Percentiles rank a stretch among this genome's conserved stretches.
These are phyloP conservation scores for Monilinia aucupariae DNA, from an alignment of 2,329 filamentous ascomycete genomes.

Conservation along the genomic window DNA sequence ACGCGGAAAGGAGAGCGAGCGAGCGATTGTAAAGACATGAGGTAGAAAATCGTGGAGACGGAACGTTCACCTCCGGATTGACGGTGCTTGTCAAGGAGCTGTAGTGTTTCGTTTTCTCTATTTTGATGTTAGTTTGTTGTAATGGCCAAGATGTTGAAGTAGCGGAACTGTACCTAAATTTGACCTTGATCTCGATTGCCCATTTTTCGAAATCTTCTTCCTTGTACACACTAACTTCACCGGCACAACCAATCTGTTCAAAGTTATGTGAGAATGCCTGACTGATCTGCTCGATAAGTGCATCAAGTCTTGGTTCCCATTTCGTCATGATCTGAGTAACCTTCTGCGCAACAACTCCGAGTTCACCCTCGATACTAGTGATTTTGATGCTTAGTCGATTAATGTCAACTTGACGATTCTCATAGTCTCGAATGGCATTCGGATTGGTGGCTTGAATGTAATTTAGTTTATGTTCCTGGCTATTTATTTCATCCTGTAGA, in stretches of 20 bases:
- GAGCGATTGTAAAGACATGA: conserved; percentile 93
- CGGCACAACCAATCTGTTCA: conserved; percentile 86
- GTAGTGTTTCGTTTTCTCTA: conserved; percentile 74
- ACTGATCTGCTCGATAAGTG: conserved; percentile 73
- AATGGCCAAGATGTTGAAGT: background rate
- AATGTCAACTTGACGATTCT: conserved; percentile 66
- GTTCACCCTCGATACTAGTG: conserved; percentile 46
- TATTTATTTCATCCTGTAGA: conserved; percentile 67
- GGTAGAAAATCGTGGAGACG: conserved; percentile 96
- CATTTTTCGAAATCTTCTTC: conserved; percentile 90
- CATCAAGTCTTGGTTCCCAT: conserved; percentile 83
- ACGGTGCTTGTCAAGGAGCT: conserved; percentile 81
- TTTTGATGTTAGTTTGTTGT: conserved; percentile 17
- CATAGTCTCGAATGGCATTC: conserved; percentile 70
- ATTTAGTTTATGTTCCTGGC: conserved; percentile 69
- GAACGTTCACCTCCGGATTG: conserved; percentile 95
- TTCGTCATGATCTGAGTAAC: conserved; percentile 62
- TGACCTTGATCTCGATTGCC: conserved; percentile 90
- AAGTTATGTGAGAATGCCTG: conserved; percentile 92
- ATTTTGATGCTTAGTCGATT: conserved; percentile 56
- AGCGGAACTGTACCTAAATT: conserved; percentile 65
- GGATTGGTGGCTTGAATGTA: conserved; percentile 75
- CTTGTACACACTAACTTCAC: conserved; percentile 83
- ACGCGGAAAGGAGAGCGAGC: conserved; percentile 94
- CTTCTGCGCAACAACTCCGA: conserved; percentile 50